Base-by-base conservation (phyloP, 2,329 filamentous ascomycete genomes). In the Colletotrichum gloeosporioides region DNA sequence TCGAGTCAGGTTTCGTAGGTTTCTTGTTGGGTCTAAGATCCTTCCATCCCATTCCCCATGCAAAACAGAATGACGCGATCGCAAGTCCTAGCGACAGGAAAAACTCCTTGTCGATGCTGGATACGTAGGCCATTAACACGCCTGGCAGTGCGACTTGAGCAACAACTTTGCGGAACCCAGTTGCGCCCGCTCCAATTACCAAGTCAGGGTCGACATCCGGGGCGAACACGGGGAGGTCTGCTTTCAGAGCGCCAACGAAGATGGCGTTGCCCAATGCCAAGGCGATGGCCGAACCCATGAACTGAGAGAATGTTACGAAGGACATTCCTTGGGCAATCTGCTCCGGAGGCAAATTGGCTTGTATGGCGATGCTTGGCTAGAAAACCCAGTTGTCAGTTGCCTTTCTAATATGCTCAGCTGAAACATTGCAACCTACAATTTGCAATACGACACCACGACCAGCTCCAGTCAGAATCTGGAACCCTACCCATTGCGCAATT, bases 21-120 rank as follows among this genome's bases (percentile, higher is more conserved):
- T 55, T 57, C 32, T 78, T 71, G 74, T 83, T 84, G 77, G 86
- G 85, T 55, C 87, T 84, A 34, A 89, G 82, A 76, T 87, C 85
- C 25, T 84, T 85, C 83, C 86, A 89, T 2, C 88, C 89, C 78
- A 90, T 83, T 0, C 87, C 88, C 78, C 85, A 87, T 2, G 83
- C 80, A 8, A 83, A 81, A 3, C 86, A 34, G 25, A 89, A 84
- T 70, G 81, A 79, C 8, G 69, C 78, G 32, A 78, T 79, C 6
- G 82, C 80, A 16, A 83, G 71, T 1, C 81, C 85, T 2, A 84
- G 79, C 13, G 83, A 81, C 25, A 80, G 76, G 57, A 81, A 80
- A 66, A 84, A 84, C 0, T 80, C 80, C 8, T 77, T 75, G 27
- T 80, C 76, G 1, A 86, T 79, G 10, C 83, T 83, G 15, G 82